Evolutionary conservation across 108 stramenopile genomes (phyloP).

Genomic region (Hondaea fermentalgiana): DNA sequence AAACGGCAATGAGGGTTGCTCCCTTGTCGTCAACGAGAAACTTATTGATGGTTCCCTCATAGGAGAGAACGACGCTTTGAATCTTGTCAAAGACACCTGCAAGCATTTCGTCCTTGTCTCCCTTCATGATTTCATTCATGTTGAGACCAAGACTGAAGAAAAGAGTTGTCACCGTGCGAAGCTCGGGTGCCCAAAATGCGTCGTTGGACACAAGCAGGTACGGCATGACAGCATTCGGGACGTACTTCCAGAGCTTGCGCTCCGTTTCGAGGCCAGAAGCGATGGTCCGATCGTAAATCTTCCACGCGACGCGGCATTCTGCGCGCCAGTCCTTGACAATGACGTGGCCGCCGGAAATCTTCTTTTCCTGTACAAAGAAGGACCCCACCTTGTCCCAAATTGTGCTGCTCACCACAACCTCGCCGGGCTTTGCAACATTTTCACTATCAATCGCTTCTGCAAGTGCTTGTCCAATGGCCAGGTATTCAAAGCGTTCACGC

Average conservation of each 20-base stretch:
- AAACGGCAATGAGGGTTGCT: slow-evolving; percentile 47
- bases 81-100: not conserved
- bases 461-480: slow-evolving; percentile 43
- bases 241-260: slow-evolving; percentile 20
- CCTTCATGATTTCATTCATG: slow-evolving; percentile 35
- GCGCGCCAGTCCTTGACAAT: not conserved
- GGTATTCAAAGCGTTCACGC: slow-evolving; percentile 36
- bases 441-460: slow-evolving; percentile 42
- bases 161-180: slow-evolving; percentile 38
- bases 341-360: not conserved
- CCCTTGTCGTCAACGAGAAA: slow-evolving; percentile 63
- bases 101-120: slow-evolving; percentile 31
- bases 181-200: slow-evolving; percentile 47
- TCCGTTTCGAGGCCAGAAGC: not conserved
- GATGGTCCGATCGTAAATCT: not conserved
- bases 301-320: not conserved
- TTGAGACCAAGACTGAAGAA: slow-evolving; percentile 50
- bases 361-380: not conserved
- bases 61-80: not conserved
- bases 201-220: not conserved
- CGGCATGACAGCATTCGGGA: slow-evolving; percentile 16
- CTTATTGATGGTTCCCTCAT: slow-evolving; percentile 54
- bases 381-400: slow-evolving; percentile 26
- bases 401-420: slow-evolving; percentile 32
- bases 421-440: slow-evolving; percentile 32